Evolutionary conservation across 2,329 filamentous ascomycete genomes (phyloP), one percentile per base, ranked within the genome.

Genomic region (Ophiostoma perfectum): DNA sequence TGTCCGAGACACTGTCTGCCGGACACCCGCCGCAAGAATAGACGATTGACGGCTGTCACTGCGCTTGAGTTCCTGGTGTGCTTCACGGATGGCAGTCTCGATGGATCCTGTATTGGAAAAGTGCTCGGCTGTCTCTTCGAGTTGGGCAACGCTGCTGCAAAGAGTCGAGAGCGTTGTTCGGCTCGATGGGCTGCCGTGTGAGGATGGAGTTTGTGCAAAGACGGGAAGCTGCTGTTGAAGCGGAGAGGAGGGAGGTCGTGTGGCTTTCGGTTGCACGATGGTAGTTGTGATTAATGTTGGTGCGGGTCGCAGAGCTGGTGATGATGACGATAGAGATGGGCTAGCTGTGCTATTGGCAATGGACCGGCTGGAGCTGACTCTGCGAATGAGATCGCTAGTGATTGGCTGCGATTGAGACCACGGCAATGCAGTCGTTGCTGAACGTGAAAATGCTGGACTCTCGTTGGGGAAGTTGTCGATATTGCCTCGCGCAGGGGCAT

Each of bases 61-160:
- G 72, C 86, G 84, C 78, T 91, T 91, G 75, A 90, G 81, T 77
- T 91, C 88, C 70, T 86, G 81, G 77, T 91, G 88, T 72, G 92
- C 81, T 74, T 89, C 86, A 70, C 89, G 85, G 73, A 93, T 93
- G 73, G 91, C 90, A 80, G 90, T 86, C 74, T 90, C 90, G 74
- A 93, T 90, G 71, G 90, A 91, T 71, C 88, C 90, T 68, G 87
- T 88, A 80, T 86, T 85, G 73, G 89, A 91, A 77, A 93, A 81
- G 72, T 87, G 84, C 78, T 93, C 90, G 65, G 90, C 90, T 11
- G 87, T 89, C 72, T 89, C 88, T 78, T 94, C 90, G 71, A 93
- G 85, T 65, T 88, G 86, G 72, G 88, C 87, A 71, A 93, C 88
- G 79, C 90, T 92, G 75, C 60, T 63, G 60, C 38, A 63, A 9